Base-by-base conservation (phyloP, 306 rosid species). In the apple (Malus domestica) region DNA sequence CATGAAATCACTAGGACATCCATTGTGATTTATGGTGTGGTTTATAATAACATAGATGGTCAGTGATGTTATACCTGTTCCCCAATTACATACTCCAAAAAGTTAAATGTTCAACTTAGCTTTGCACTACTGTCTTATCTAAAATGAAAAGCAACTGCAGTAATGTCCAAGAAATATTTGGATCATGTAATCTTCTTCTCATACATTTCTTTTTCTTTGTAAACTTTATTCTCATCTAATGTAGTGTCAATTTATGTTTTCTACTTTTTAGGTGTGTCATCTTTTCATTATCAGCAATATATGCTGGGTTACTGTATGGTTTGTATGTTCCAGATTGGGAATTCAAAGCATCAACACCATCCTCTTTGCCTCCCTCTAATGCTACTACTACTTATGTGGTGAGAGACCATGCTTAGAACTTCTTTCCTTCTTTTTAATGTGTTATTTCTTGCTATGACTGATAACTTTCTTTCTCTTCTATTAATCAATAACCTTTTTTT, bases 291-390 rank as follows among this genome's bases (percentile, higher is more conserved):
- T 83, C 87, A 82, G 88, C 93, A 19, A 64, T 90, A 74, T 89
- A 94, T 83, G 72, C 87, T 12, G 93, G 81, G 70, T 79, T 94
- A 66, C 78, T 83, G 33, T 87, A 91, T 84, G 96, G 96, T 75
- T 71, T 94, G 33, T 90, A 88, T 73, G 98, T 94, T 71, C 96
- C 98, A 61, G 94, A 94, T 87, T 94, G 98, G 98, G 88, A 94
- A 71, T 91, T 94, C 49, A 68, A 75, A 67, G 83, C 59, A 63
- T 76, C 85, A 10, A 67, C 77, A 67, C 62, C 83, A n/a, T 76
- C 90, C 72, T 86, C 89, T 65, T 58, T 82, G 74, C 74, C 60
- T 65, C 75, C 86, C 78, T 45, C 78, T 61, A 82, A 80, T 71
- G 87, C 75, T 66, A 82, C 70, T 75, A 12, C 71, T 75, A 57